These are phyloP conservation scores for Aureobasidium sp. DNA, from an alignment of 2,329 filamentous ascomycete species.

Conservation along the genomic window DNA sequence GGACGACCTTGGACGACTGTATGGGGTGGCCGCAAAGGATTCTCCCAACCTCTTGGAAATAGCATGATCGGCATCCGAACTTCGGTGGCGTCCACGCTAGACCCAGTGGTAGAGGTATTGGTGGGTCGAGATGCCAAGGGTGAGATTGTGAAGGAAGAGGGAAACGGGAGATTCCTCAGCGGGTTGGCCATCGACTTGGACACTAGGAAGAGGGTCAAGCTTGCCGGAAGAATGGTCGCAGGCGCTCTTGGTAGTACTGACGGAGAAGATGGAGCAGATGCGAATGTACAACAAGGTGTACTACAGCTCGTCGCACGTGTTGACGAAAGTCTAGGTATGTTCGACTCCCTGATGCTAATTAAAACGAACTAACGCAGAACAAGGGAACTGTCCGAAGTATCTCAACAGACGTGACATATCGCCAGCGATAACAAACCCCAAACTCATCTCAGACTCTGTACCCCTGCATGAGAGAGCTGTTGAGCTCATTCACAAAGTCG, in stretches of 20 bases:
- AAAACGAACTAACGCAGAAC: constrained; percentile 15
- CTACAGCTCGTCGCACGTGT: constrained; percentile 59
- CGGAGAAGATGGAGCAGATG: constrained; percentile 17
- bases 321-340: constrained; percentile 56
- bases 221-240: constrained; percentile 62
- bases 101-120: constrained; percentile 64
- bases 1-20: constrained; percentile 68
- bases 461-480: constrained; percentile 50
- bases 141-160: constrained; percentile 36
- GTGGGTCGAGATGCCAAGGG: constrained; percentile 43
- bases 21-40: constrained; percentile 67
- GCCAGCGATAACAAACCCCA: constrained; percentile 48
- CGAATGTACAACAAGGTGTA: constrained; percentile 30
- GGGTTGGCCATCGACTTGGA: constrained; percentile 59
- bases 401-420: constrained; percentile 64
- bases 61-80: constrained; percentile 58
- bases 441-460: constrained; percentile 41
- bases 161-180: constrained; percentile 49
- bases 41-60: constrained; percentile 56
- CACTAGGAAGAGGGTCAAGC: constrained; percentile 64
- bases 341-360: background rate
- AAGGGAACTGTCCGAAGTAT: constrained; percentile 81
- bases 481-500: constrained; percentile 55
- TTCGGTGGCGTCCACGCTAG: constrained; percentile 53
- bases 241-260: constrained; percentile 43